A percentile compares a stretch with the other conserved stretches of the same genome.
phyloP scores from a whole-genome alignment of 1,284 basidiomycete species.

The Albatrellus sp. region DNA sequence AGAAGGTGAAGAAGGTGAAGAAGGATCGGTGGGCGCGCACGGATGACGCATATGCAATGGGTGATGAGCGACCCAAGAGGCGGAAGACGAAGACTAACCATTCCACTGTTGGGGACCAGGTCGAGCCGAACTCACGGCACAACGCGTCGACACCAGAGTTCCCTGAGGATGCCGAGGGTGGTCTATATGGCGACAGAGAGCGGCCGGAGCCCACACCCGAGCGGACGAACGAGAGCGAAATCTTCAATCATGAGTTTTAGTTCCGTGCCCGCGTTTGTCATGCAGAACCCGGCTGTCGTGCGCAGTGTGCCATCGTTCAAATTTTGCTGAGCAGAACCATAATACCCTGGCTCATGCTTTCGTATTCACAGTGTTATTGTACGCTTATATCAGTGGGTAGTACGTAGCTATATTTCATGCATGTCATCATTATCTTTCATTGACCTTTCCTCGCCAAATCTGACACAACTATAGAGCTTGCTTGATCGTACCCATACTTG shows the following conservation, averaged over 20 bases:
- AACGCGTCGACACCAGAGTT: conserved; percentile 39
- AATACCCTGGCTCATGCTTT: too few relatives aligned
- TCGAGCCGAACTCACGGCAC: conserved; percentile 27
- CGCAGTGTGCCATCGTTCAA: too few relatives aligned
- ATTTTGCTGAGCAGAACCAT: too few relatives aligned
- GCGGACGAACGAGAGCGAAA: conserved; percentile 19
- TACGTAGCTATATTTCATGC: too few relatives aligned
- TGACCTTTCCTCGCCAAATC: too few relatives aligned
- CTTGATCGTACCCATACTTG: too few relatives aligned
- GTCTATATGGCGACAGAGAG: conserved; percentile 36
- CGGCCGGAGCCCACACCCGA: conserved; percentile 9
- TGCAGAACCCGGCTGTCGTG: too few relatives aligned
- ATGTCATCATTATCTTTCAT: too few relatives aligned
- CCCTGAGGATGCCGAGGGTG: conserved; percentile 63
- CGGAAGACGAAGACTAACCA: conserved; percentile 34
- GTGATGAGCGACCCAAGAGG: conserved; percentile 34
- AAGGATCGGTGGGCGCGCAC: conserved; percentile 77
- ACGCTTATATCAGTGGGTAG: too few relatives aligned
- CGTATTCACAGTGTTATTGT: too few relatives aligned
- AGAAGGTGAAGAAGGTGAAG: conserved; percentile 61
- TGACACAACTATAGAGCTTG: too few relatives aligned
- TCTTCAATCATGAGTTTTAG: conserved; percentile 38
- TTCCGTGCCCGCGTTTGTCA: too few relatives aligned
- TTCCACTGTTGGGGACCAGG: conserved; percentile 22
- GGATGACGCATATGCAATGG: conserved; percentile 62